Percentiles rank a stretch among this genome's conserved stretches.
Conservation (phyloP, 108 stramenopile genomes). For the Heterococcus sp. region DNA sequence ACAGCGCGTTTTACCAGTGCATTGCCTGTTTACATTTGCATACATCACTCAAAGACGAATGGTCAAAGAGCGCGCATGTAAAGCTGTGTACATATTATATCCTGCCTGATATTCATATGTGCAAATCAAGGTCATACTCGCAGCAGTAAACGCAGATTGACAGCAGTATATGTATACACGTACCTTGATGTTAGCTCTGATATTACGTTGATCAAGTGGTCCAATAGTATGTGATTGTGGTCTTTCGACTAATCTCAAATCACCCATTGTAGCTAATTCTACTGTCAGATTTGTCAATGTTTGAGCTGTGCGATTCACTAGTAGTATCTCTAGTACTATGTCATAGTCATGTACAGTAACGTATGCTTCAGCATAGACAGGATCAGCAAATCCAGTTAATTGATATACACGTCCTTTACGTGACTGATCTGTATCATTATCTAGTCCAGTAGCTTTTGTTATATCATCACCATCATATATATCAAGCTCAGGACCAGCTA, state of each 20-base stretch:
- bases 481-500: slow-evolving; percentile 82
- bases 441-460: slow-evolving; percentile 80
- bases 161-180: no score
- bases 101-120: no score
- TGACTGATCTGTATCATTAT: slow-evolving; percentile 4
- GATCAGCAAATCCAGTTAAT: slow-evolving; percentile 94
- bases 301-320: slow-evolving; percentile 93
- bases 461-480: slow-evolving; percentile 96
- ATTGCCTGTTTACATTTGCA: no score
- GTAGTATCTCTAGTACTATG: slow-evolving; percentile 91
- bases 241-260: slow-evolving; percentile 97
- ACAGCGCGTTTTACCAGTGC: no score
- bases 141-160: no score
- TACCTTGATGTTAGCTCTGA: slow-evolving; percentile 93
- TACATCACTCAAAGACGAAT: no score
- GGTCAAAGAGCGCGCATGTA: no score
- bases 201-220: slow-evolving; percentile 83
- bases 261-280: slow-evolving; percentile 96
- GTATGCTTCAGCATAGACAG: slow-evolving; percentile 95
- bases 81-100: no score
- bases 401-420: slow-evolving; percentile 84
- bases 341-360: slow-evolving; percentile 99
- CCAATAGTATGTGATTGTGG: slow-evolving; percentile 93
- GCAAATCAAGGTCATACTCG: no score
- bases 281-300: slow-evolving; percentile 93